A percentile compares a stretch with the other conserved stretches of the same genome.
Conservation (phyloP, 495 filamentous ascomycete genomes). For the Penicillium goetzii region DNA sequence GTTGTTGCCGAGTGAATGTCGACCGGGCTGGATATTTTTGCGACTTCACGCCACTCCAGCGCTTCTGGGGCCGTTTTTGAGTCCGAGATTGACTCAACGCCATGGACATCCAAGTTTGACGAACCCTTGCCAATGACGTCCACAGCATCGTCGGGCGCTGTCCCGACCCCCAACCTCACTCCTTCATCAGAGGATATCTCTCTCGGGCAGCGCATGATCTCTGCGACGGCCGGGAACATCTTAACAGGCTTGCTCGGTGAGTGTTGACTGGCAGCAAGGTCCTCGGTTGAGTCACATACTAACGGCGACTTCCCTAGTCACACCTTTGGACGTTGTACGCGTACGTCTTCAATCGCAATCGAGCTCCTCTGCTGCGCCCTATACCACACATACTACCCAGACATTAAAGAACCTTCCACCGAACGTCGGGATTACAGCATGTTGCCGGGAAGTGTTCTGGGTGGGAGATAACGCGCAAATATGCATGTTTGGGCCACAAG, state of each 20-base stretch:
- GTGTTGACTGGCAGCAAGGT: constrained; percentile 21
- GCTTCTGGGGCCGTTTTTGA: constrained; percentile 15
- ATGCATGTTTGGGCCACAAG: constrained; percentile 66
- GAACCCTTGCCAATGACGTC: constrained; percentile 41
- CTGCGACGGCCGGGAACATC: constrained; percentile 86
- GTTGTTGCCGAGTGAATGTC: constrained; percentile 26
- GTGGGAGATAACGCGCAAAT: constrained; percentile 81
- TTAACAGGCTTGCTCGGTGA: constrained; percentile 87
- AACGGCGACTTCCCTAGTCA: constrained; percentile 59
- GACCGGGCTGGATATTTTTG: constrained; percentile 18
- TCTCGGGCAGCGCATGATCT: constrained; percentile 86
- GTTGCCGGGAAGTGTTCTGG: constrained; percentile 97
- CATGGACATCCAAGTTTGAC: constrained; percentile 43
- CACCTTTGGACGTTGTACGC: constrained; percentile 94
- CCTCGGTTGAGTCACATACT: constrained; percentile 7
- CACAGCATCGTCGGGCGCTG: constrained; percentile 35
- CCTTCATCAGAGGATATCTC: constrained; percentile 61
- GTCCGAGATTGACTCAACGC: constrained; percentile 32
- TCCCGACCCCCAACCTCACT: constrained; percentile 26
- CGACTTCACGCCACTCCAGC: constrained; percentile 18
- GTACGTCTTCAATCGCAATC: constrained; percentile 91
- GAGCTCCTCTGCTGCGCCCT: constrained; percentile 40
- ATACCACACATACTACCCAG: constrained; percentile 53
- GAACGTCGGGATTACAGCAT: constrained; percentile 89
- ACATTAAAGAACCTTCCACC: constrained; percentile 68